Evolutionary conservation across 331 rosid genomes (phyloP), one percentile per base, ranked within the genome.

Genomic region (Quercus tomentella): DNA sequence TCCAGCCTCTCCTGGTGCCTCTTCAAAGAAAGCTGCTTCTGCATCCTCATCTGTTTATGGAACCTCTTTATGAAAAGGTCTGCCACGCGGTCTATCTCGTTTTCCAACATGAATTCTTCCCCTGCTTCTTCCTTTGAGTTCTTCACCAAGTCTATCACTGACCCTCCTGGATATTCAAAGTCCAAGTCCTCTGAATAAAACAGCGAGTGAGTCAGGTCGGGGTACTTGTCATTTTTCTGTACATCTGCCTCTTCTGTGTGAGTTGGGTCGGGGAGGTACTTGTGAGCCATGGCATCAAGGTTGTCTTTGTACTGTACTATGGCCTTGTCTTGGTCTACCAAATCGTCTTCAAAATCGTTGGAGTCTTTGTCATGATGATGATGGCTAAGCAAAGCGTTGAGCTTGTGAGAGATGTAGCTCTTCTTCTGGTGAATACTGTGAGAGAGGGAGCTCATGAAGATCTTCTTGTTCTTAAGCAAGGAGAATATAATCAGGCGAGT

Each of bases 91-190:
- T 92, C 94, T 79, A 92, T 90, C 25, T 89, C 94, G 41, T 88
- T 85, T 43, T 92, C 97, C 56, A 90, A 79, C 8, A 80, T 84
- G 83, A 92, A 88, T 74, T 82, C 89, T 63, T 90, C 76, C 51
- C 94, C 97, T 5, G 81, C 90, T 68, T 86, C 87, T 71, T 90
- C 90, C 81, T 87, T 90, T 1, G 87, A 87, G 67, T 86, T 76
- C 80, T 89, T 92, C 82, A 89, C 90, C 89, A 82, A 25, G 43
- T 92, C 94, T 61, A 89, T 89, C 76, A 92, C 91, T 0, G 94
- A 91, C 0, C 73, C 84, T 23, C 37, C 41, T 7, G 41, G 7
- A 2, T 28, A 56, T 26, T 62, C 81, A 0, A 68, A 41, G 7
- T 85, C 87, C 72, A 80, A 68, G 10, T 77, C 87, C 43, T 83